Conservation (phyloP, 2,329 filamentous ascomycete species). For the Aureobasidium sp. region DNA sequence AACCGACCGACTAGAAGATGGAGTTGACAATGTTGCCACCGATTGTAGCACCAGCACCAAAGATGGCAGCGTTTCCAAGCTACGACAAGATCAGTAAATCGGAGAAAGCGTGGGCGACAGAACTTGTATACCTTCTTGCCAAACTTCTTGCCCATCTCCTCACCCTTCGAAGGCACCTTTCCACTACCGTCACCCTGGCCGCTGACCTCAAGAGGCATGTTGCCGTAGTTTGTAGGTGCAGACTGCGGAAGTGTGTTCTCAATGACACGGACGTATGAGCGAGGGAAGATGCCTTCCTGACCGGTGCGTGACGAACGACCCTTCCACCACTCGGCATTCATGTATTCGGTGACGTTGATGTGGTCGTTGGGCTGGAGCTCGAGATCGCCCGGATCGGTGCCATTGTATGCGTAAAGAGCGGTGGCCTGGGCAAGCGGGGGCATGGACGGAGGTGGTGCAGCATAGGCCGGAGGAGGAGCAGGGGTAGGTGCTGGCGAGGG, state of each 20-base stretch:
- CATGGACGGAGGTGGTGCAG: conserved; percentile 36
- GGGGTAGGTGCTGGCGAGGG: conserved; percentile 36
- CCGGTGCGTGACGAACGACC: conserved; percentile 78
- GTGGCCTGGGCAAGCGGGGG: conserved; percentile 63
- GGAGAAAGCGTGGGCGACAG: too few relatives aligned
- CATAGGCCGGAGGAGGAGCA: conserved; percentile 49
- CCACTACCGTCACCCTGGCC: conserved; percentile 42
- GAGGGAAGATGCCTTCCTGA: conserved; percentile 89
- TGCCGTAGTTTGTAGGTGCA: conserved; percentile 49
- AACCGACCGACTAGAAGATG: conserved; percentile 79
- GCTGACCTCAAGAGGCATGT: conserved; percentile 71
- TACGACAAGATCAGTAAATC: neutral
- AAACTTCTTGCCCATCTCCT: conserved; percentile 83
- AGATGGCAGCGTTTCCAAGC: conserved; percentile 75
- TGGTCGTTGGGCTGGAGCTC: conserved; percentile 73
- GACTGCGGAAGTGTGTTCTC: conserved; percentile 52
- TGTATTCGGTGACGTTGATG: conserved; percentile 77
- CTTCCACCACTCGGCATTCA: conserved; percentile 97
- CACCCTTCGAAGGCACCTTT: conserved; percentile 55
- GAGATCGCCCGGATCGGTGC: conserved; percentile 74
- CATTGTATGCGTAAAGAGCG: conserved; percentile 77
- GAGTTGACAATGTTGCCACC: conserved; percentile 85
- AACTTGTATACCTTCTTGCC: conserved; percentile 67
- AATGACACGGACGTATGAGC: conserved; percentile 70
- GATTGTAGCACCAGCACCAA: conserved; percentile 86